These are phyloP conservation scores for Euphorbia pulcherrima DNA, from an alignment of 345 rosid genomes.

Conservation along the genomic window DNA sequence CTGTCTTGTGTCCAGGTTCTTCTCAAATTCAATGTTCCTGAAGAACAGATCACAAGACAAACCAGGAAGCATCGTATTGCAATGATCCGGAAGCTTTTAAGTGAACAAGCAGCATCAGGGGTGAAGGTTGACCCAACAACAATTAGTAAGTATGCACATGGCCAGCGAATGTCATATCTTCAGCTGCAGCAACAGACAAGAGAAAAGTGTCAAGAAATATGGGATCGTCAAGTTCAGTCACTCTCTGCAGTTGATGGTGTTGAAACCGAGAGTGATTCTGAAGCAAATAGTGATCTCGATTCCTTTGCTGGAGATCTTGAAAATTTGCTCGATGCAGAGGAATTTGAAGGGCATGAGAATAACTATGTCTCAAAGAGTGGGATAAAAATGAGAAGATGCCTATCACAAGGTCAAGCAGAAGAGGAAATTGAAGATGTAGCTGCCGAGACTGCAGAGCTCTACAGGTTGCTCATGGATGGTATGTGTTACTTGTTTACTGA, in stretches of 20 bases:
- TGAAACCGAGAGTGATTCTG: slow-evolving; percentile 85
- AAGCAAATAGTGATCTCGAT: slow-evolving; percentile 94
- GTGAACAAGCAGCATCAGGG: slow-evolving; percentile 97
- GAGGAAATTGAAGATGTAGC: slow-evolving; percentile 97
- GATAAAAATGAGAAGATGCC: slow-evolving; percentile 82
- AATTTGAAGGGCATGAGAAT: slow-evolving; percentile 75
- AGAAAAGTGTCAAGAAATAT: slow-evolving; percentile 97
- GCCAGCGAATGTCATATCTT: slow-evolving; percentile 96
- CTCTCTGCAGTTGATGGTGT: slow-evolving; percentile 79
- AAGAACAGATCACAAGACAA: slow-evolving; percentile 80
- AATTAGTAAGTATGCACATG: slow-evolving; percentile 92
- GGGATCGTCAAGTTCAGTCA: slow-evolving; percentile 92
- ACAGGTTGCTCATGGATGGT: slow-evolving; percentile 96
- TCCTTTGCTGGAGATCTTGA: slow-evolving; percentile 98
- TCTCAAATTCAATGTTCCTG: slow-evolving; percentile 87
- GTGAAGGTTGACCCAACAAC: slow-evolving; percentile 94
- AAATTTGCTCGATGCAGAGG: slow-evolving; percentile 97
- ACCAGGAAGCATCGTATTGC: slow-evolving; percentile 99
- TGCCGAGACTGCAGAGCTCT: slow-evolving; percentile 84
- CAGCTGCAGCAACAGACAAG: slow-evolving; percentile 99
- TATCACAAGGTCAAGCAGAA: slow-evolving; percentile 70
- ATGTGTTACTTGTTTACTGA: slow-evolving; percentile 24
- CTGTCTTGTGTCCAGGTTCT: slow-evolving; percentile 55
- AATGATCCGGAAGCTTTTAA: slow-evolving; percentile 95
- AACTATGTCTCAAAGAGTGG: slow-evolving; percentile 58